Evolutionary conservation across 1,139 yeast species (phyloP), one percentile per base, ranked within the genome.

Genomic region (Taphrina pruni): DNA sequence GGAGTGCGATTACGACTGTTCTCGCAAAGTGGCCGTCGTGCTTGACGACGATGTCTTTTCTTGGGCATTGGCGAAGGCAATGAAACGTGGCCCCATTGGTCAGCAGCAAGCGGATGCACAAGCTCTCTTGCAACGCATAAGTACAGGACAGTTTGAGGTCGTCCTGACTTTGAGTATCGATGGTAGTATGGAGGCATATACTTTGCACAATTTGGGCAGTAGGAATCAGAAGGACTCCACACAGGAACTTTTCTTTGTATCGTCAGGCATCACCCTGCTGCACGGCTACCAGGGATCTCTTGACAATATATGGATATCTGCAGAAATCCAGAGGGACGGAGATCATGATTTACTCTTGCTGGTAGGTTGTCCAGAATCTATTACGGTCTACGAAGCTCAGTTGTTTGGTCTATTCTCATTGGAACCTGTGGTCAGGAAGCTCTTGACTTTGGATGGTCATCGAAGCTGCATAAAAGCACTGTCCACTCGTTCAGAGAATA

Each of bases 161-260:
- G 81, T 88, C 14, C 73, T 89, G 26, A 83, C 86, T 0, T 75
- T 86, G 1, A 83, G 85, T 54, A 76, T 77, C 12, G 69, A 76
- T 6, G 87, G 88, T 0, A 75, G 78, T 2, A 79, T 86, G 20
- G 79, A 81, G 0, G 75, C 87, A 0, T 83, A 82, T 74, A 81
- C 85, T 3, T 76, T 90, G 39, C 81, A 82, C 35, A 86, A 88
- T 74, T 76, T 88, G 14, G 83, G 85, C 0, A 55, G 57, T 12
- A 41, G 64, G 14, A 65, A 78, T 21, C 65, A 68, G 20, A 68
- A 68, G 21, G 35, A 41, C 5, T 64, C 67, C 17, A 52, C 67
- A 8, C 67, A 64, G 58, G 66, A 60, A 14, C 60, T 50, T 70
- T 73, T 56, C 74, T 75, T 17, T 35, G 45, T 26, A 21, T 45